A percentile compares a stretch with the other conserved stretches of the same genome.
phyloP scores from a whole-genome alignment of 306 rosid genomes.

The Sindora glabra region DNA sequence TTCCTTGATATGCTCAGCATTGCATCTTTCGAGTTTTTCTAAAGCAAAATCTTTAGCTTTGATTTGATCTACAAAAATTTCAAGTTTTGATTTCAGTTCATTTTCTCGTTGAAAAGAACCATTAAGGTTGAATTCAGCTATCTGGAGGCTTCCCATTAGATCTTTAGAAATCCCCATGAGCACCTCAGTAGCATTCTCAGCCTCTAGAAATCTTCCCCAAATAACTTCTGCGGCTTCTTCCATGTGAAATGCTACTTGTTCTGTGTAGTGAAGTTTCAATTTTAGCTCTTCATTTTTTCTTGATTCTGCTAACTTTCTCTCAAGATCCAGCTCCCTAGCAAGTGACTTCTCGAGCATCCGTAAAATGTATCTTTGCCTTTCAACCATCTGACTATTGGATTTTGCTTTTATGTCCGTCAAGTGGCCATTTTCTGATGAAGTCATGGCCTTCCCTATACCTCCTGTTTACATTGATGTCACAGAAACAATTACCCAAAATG shows the following conservation, averaged over 20 bases:
- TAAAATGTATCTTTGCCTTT: conserved; percentile 67
- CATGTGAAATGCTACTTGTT: conserved; percentile 69
- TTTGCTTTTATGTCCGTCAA: conserved; percentile 28
- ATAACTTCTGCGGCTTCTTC: conserved; percentile 84
- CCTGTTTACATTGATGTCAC: conserved; percentile 43
- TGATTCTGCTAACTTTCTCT: conserved; percentile 69
- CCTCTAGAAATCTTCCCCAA: conserved; percentile 98
- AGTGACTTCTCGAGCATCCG: conserved; percentile 85
- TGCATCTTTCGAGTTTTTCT: conserved; percentile 33
- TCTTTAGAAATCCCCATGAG: conserved; percentile 79
- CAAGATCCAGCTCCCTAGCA: conserved; percentile 78
- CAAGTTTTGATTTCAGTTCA: conserved; percentile 42
- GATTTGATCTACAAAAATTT: conserved; percentile 39
- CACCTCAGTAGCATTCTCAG: conserved; percentile 74
- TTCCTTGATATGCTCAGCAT: conserved; percentile 29
- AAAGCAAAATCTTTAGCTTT: conserved; percentile 45
- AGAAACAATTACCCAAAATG: conserved; percentile 10
- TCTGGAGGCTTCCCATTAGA: conserved; percentile 60
- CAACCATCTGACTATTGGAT: conserved; percentile 49
- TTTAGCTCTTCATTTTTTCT: conserved; percentile 63
- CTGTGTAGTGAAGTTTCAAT: conserved; percentile 68
- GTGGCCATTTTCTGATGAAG: conserved; percentile 38
- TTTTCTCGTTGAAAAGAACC: conserved; percentile 54
- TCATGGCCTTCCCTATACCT: conserved; percentile 31
- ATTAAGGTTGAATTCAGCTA: conserved; percentile 51